phyloP scores from a whole-genome alignment of 164 flowering plant genomes.

The Kingdonia uniflora region DNA sequence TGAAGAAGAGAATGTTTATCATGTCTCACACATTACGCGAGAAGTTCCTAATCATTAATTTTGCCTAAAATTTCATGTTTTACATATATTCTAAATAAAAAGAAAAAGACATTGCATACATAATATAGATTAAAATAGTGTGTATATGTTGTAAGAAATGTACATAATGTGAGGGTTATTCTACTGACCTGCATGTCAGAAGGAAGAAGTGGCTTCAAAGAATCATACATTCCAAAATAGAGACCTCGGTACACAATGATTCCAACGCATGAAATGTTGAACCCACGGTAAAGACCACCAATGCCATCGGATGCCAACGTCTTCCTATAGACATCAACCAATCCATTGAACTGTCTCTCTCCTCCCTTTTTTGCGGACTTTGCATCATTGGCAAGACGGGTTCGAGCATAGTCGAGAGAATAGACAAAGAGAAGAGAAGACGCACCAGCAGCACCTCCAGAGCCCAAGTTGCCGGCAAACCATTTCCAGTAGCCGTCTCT shows the following conservation, averaged over 20 bases:
- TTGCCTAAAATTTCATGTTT: too few relatives aligned
- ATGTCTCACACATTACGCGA: too few relatives aligned
- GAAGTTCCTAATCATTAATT: too few relatives aligned
- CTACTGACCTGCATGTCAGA: constrained; percentile 61
- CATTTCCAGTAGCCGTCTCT: constrained; percentile 79
- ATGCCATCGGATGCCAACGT: constrained; percentile 60
- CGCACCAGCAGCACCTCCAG: constrained; percentile 93
- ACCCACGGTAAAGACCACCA: constrained; percentile 90
- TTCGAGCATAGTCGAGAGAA: constrained; percentile 73
- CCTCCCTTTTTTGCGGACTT: constrained; percentile 86
- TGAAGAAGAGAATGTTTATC: too few relatives aligned
- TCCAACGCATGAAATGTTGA: constrained; percentile 73
- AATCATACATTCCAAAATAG: constrained; percentile 83
- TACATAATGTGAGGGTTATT: too few relatives aligned
- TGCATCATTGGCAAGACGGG: constrained; percentile 77
- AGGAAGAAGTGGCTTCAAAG: constrained; percentile 65
- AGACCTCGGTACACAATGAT: constrained; percentile 82
- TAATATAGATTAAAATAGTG: too few relatives aligned
- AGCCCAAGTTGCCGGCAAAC: constrained; percentile 82
- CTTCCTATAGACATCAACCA: constrained; percentile 73
- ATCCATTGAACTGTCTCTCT: constrained; percentile 71
- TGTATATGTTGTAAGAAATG: too few relatives aligned
- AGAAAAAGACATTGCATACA: too few relatives aligned
- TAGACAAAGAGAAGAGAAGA: constrained; percentile 70
- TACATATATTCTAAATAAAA: too few relatives aligned